Base-by-base conservation (phyloP, 164 flowering plant species). In the Sextonia rubra region DNA sequence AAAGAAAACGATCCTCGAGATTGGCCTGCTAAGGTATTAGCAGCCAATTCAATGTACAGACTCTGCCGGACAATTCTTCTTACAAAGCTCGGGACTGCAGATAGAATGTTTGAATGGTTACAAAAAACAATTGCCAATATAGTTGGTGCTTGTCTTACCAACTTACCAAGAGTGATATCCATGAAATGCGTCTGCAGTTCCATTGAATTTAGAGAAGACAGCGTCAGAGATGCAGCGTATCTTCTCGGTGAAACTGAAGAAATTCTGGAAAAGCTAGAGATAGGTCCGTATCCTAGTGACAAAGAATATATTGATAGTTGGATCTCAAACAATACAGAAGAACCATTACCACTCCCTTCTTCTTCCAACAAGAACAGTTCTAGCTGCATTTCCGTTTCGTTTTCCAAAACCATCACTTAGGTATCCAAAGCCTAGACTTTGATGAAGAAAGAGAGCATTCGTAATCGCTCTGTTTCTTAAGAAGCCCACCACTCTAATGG, bases 131-230 rank as follows among this genome's bases (percentile, higher is more conserved):
- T 66, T 6, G 32, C 69, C 37, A 52, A 66, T 20, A 37, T 44
- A 32, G 32, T 66, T 30, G 69, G 69, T 20, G 69, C 69, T 17
- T 32, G 49, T 66, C 48, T 66, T 17, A 66, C 69, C 49, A 66
- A 44, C 14, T 37, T 66, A 44, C 69, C 69, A 12, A 32, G 4
- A 15, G 69, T 37, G 69, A 37, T 66, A 32, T 44, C 23, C 52
- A n/a, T 37, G 12, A n/a, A 66, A 37, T 66, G 26, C 26, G 20
- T 4, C 8, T n/a, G 7, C 52, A 3, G 26, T 66, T 2, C 69
- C 23, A 37, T 18, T 4, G 23, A 66, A 66, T 22, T 5, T 2
- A 44, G 11, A 30, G 69, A 66, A 66, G 69, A 32, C 1, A 7
- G 49, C 17, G 23, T 66, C 18, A 66, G 69, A 12, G 48, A 32